Evolutionary conservation across 345 rosid species (phyloP), one percentile per base, ranked within the genome.

Genomic region (Salix dunnii): DNA sequence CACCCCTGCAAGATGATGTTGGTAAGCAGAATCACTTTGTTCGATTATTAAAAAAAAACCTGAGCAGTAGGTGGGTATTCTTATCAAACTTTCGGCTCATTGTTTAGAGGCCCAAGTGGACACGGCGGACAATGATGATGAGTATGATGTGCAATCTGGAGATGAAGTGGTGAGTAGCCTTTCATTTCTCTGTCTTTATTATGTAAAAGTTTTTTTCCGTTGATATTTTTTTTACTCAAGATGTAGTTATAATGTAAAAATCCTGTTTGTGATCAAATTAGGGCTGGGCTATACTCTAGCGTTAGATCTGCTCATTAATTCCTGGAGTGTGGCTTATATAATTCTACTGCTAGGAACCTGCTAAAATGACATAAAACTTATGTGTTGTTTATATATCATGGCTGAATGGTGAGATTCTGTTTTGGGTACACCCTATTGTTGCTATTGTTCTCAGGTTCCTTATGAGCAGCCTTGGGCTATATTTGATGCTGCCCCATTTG

Each of bases 91-190:
- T 33, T 31, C 2, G 3, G 28, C 58, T 30, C 23, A 48, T 23
- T 35, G 51, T 49, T 74, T 88, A 88, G 88, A 75, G 75, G 78
- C 75, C 84, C 88, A 82, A 49, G 83, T 78, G n/a, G 86, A 77
- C 81, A 63, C 70, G 61, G 84, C 82, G 61, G 94, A 91, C 35
- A 67, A 75, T 58, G 99, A 94, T 72, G 95, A 86, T 71, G 98
- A 96, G 80, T 96, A 86, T 80, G 83, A 86, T 76, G 38, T 84
- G 33, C 82, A 76, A 51, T 85, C 92, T 35, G 97, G 84, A 77
- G 95, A 93, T 74, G 95, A 87, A 80, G 86, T 85, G 42, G 99
- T 96, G 81, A 83, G 97, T 86, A 70, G 67, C 49, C 63, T 79
- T 76, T 77, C 38, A 43, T 48, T 68, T 74, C 71, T 79, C 70